Base-by-base conservation (phyloP, 2,329 filamentous ascomycete species). In the Pochonia chlamydosporia region DNA sequence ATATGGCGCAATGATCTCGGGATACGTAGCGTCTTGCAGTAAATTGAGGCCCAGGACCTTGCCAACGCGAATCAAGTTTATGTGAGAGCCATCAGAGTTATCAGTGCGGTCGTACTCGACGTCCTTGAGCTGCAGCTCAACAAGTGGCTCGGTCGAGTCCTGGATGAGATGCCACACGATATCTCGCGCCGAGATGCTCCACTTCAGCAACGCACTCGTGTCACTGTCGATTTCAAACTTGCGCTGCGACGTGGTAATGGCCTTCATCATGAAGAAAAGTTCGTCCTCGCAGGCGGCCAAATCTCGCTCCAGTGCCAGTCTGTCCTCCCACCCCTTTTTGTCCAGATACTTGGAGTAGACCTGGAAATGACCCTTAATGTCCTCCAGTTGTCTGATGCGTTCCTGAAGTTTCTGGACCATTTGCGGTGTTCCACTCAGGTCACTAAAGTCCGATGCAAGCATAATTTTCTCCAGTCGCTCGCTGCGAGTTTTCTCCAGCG, bases 191-290 rank as follows among this genome's bases (percentile, higher is more conserved):
- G 88, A 87, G 49, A 99, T 89, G 62, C 89, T 93, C 87, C 92
- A 96, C 57, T 89, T 85, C 46, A 99, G 67, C 35, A 96, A 73
- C 5, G 90, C 90, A 50, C 81, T 91, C 48, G 84, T 85, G 53
- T 89, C 80, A 6, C 82, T 81, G 43, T 81, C 74, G 40, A 59
- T 57, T 79, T 95, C 89, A 53, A 82, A 84, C 62, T 91, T 93
- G 50, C 90, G 79, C 66, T 99, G 93, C 5, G 92, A 95, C 3
- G 90, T 95, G 2, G 93, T 99, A 63, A 99, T 99, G 33, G 93
- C 95, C 60, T 99, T 97, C 93, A 99, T 97, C 74, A 99, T 87
- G 70, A 99, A 99, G 75, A 99, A 99, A 8, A 99, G 70, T 65
- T 99, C 95, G 59, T 99, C 93, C 64, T 97, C 93, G 59, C 89